phyloP scores from a whole-genome alignment of 2,329 filamentous ascomycete genomes.

The Botryotinia narcissicola region DNA sequence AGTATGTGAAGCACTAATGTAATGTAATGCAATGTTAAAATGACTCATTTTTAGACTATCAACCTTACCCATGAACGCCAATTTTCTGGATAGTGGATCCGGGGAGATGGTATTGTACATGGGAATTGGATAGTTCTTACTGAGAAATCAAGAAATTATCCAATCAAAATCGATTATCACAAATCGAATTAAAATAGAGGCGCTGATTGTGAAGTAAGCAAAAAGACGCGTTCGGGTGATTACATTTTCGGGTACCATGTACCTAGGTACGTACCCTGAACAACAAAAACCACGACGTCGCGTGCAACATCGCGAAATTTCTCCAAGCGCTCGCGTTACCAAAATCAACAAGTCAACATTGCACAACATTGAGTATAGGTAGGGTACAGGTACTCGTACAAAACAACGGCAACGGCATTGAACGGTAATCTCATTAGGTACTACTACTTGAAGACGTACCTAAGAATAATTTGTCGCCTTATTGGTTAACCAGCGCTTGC shows the following conservation, averaged over 20 bases:
- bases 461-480: background rate
- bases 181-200: background rate
- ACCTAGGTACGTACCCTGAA: background rate
- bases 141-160: background rate
- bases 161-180: background rate
- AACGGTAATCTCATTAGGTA: background rate
- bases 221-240: slow-evolving; percentile 16
- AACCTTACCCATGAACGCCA: slow-evolving; percentile 3
- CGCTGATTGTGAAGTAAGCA: slow-evolving; percentile 1
- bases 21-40: slow-evolving; percentile 32
- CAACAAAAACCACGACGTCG: slow-evolving; percentile 4
- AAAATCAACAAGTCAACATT: background rate
- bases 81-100: slow-evolving; percentile 11
- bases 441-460: background rate
- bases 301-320: slow-evolving; percentile 23
- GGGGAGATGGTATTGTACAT: background rate
- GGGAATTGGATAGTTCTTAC: slow-evolving; percentile 11
- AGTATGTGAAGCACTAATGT: slow-evolving; percentile 24
- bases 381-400: background rate
- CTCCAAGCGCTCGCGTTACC: slow-evolving; percentile 32
- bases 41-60: slow-evolving; percentile 38
- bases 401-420: background rate
- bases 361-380: background rate
- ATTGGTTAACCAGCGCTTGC: slow-evolving; percentile 29
- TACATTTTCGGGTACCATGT: background rate